These are phyloP conservation scores for Hermanozyma aechmeae DNA, from an alignment of 805 yeast genomes.

Conservation along the genomic window DNA sequence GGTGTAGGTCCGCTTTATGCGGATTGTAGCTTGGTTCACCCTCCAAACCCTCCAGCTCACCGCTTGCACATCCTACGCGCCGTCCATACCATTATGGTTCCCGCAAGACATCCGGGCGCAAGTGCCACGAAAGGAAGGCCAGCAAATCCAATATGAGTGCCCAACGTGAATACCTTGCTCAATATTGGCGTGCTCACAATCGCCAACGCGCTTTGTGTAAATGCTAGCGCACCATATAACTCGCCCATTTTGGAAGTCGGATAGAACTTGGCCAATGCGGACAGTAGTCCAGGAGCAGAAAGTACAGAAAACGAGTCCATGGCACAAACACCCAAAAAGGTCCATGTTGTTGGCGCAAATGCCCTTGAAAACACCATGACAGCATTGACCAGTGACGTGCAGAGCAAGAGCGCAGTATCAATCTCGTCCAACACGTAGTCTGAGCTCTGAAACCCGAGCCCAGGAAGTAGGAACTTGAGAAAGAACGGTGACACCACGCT, in stretches of 20 bases:
- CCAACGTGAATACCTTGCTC: neutral
- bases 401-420: neutral
- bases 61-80: too few relatives aligned
- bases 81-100: too few relatives aligned
- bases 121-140: constrained; percentile 14
- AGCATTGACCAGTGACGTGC: neutral
- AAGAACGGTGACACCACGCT: neutral
- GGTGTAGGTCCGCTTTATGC: too few relatives aligned
- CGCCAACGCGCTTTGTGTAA: neutral
- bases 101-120: too few relatives aligned
- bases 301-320: neutral
- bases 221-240: constrained; percentile 1
- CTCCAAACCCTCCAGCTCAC: too few relatives aligned
- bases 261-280: constrained; percentile 1
- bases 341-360: neutral
- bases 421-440: neutral
- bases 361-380: too few relatives aligned
- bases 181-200: neutral
- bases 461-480: neutral
- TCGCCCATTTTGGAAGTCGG: constrained; percentile 1
- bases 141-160: neutral
- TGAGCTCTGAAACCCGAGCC: neutral
- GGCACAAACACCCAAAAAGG: neutral
- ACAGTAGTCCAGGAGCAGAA: neutral
- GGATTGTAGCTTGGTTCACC: too few relatives aligned